phyloP scores from a whole-genome alignment of 495 filamentous ascomycete genomes.

The Tricharina praecox region DNA sequence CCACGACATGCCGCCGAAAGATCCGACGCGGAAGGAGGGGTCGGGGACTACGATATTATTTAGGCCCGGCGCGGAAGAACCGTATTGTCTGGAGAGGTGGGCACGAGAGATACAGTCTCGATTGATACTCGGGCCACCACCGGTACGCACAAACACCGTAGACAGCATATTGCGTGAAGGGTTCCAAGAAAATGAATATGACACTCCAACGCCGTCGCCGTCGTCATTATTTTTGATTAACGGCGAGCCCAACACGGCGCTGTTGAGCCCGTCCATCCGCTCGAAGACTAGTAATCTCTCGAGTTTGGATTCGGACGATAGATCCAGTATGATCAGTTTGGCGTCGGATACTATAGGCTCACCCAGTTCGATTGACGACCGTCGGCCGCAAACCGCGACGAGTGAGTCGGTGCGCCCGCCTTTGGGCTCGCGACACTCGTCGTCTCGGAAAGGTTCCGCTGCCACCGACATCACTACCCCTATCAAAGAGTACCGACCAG shows the following conservation, averaged over 20 bases:
- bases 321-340: constrained; percentile 15
- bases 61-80: neutral
- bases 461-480: neutral
- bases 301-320: constrained; percentile 24
- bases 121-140: neutral
- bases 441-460: constrained; percentile 8
- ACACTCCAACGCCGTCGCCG: constrained; percentile 6
- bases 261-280: constrained; percentile 23
- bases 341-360: constrained; percentile 12
- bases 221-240: constrained; percentile 22
- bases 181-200: constrained; percentile 13
- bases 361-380: neutral
- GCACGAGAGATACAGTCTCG: constrained; percentile 18
- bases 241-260: constrained; percentile 24
- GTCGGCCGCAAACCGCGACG: neutral
- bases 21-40: constrained; percentile 11
- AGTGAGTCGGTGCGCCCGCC: constrained; percentile 5
- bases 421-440: constrained; percentile 13
- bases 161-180: constrained; percentile 10
- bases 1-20: constrained; percentile 15
- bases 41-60: constrained; percentile 19
- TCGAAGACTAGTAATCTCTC: constrained; percentile 24
- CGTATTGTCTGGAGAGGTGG: constrained; percentile 15
- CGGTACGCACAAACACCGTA: constrained; percentile 6
- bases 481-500: neutral